phyloP scores from a whole-genome alignment of 2,329 filamentous ascomycete genomes.

The Penicillium sp. region DNA sequence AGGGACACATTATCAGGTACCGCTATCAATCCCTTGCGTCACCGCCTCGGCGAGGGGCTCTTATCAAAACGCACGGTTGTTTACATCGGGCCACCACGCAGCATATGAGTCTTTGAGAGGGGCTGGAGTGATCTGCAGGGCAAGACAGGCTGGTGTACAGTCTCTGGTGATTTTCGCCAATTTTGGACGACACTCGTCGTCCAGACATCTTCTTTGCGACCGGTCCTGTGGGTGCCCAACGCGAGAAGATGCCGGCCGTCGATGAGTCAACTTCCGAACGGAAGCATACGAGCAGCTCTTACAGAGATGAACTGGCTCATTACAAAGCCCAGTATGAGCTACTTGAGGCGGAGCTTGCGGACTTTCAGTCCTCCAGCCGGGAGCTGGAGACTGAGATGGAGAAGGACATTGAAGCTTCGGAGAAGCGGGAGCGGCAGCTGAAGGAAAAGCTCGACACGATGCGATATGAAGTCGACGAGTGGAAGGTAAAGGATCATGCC shows the following conservation, averaged over 20 bases:
- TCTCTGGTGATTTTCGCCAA: background rate
- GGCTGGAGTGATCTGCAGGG: constrained; percentile 2
- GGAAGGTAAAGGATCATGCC: constrained; percentile 67
- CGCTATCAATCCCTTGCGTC: constrained; percentile 30
- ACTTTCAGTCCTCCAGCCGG: constrained; percentile 91
- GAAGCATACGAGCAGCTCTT: constrained; percentile 38
- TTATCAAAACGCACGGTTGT: constrained; percentile 25
- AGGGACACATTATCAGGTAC: constrained; percentile 18
- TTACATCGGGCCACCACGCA: constrained; percentile 14
- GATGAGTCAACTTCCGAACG: constrained; percentile 40
- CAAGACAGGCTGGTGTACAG: constrained; percentile 6
- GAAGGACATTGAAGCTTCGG: constrained; percentile 90
- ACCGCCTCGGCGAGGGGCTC: constrained; percentile 36
- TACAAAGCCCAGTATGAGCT: constrained; percentile 96
- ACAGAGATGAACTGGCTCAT: constrained; percentile 78
- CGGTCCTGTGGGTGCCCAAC: constrained; percentile 20
- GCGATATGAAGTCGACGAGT: constrained; percentile 90
- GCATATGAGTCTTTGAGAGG: constrained; percentile 17
- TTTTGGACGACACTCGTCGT: constrained; percentile 10
- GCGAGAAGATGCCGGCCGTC: constrained; percentile 38
- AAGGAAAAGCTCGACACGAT: constrained; percentile 83
- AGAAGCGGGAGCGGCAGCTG: constrained; percentile 83
- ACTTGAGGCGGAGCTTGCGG: constrained; percentile 83
- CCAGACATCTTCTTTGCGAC: constrained; percentile 15
- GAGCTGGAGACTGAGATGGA: constrained; percentile 93